phyloP scores from a whole-genome alignment of 2,329 filamentous ascomycete genomes.

The Ascochyta pisi region DNA sequence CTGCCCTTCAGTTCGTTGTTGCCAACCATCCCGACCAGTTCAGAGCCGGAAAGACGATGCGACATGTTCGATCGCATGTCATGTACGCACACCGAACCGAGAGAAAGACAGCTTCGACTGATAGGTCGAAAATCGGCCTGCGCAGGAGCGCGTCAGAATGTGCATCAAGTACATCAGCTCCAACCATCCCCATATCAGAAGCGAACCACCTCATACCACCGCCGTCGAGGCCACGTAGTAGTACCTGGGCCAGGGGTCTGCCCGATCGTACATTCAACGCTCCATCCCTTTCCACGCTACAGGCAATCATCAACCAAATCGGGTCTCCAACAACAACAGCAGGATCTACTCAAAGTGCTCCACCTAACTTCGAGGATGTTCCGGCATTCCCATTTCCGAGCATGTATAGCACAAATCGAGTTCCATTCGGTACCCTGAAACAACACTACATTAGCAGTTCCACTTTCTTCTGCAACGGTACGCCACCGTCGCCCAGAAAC shows the following conservation, averaged over 20 bases:
- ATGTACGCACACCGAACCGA: slow-evolving; percentile 45
- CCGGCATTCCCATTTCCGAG: slow-evolving; percentile 36
- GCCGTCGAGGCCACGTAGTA: slow-evolving; percentile 1
- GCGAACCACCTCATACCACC: neutral
- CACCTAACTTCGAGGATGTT: slow-evolving; percentile 28
- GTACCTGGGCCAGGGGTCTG: slow-evolving; percentile 1
- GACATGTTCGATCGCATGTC: slow-evolving; percentile 46
- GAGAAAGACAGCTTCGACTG: slow-evolving; percentile 18
- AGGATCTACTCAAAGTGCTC: slow-evolving; percentile 30
- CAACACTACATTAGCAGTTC: slow-evolving; percentile 32
- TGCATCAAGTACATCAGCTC: slow-evolving; percentile 34
- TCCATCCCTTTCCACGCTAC: neutral
- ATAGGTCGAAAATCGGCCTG: neutral
- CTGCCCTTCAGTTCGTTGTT: slow-evolving; percentile 43
- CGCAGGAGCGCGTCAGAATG: slow-evolving; percentile 16
- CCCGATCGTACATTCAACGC: neutral
- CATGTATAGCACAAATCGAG: neutral
- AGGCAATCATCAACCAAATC: neutral
- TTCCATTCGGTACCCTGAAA: slow-evolving; percentile 32
- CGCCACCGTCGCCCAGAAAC: neutral
- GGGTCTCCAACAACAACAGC: slow-evolving; percentile 24
- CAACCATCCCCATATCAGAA: slow-evolving; percentile 25
- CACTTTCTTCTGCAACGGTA: slow-evolving; percentile 33
- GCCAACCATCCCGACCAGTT: slow-evolving; percentile 46
- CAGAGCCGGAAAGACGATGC: slow-evolving; percentile 39